Percentiles rank a stretch among this genome's conserved stretches.
Evolutionary conservation across 768 basidiomycete species (phyloP).

Genomic region (Exidia glandulosa): DNA sequence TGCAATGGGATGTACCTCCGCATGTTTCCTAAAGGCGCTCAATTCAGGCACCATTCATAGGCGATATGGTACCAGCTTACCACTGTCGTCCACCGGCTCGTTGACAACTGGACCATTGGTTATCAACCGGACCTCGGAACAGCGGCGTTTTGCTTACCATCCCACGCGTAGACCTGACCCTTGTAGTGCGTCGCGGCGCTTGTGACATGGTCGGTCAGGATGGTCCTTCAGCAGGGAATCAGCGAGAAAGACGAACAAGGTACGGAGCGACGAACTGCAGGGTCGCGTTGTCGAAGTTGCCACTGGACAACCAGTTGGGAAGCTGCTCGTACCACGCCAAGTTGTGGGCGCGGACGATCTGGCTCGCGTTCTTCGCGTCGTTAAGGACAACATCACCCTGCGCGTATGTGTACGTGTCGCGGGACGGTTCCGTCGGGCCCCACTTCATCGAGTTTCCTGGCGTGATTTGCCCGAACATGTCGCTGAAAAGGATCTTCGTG

Average conservation of each 20-base stretch:
- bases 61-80: not conserved
- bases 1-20: not conserved
- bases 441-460: conserved; percentile 49
- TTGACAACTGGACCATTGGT: conserved; percentile 40
- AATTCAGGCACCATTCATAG: not conserved
- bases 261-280: conserved; percentile 10
- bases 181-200: conserved; percentile 43
- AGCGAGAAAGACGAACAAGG: not conserved
- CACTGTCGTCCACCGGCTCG: conserved; percentile 52
- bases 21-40: not conserved
- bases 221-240: not conserved
- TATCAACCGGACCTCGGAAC: not conserved
- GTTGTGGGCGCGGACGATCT: conserved; percentile 32
- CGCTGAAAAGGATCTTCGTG: conserved; percentile 27
- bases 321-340: not conserved
- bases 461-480: conserved; percentile 35
- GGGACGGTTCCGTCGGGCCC: conserved; percentile 41
- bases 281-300: conserved; percentile 30
- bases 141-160: not conserved
- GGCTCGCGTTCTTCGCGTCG: conserved; percentile 31
- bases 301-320: conserved; percentile 30
- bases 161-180: conserved; percentile 43
- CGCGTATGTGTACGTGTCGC: conserved; percentile 35
- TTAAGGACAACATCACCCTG: conserved; percentile 33
- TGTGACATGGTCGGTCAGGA: conserved; percentile 25